Percentiles rank a stretch among this genome's conserved stretches.
Conservation (phyloP, 768 basidiomycete genomes). For the Lactarius tabidus region DNA sequence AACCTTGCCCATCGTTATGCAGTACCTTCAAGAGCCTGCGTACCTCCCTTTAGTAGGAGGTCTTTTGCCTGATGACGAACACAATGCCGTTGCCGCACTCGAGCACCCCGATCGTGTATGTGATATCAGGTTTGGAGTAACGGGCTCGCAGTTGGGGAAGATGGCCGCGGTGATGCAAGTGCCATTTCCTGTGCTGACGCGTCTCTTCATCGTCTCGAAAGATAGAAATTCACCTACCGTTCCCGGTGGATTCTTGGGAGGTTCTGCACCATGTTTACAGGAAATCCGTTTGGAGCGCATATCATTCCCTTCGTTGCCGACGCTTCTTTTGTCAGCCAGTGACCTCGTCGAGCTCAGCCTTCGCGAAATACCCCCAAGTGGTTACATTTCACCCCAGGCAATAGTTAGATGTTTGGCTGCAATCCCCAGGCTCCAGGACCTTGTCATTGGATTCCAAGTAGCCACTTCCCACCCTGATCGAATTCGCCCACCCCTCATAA, state of each 20-base stretch:
- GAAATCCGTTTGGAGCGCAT: background rate
- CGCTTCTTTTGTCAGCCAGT: background rate
- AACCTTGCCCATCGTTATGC: no score
- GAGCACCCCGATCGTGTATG: no score
- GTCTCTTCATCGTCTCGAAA: no score
- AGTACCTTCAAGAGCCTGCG: no score
- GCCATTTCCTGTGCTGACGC: no score
- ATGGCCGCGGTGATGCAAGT: no score
- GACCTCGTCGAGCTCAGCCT: background rate
- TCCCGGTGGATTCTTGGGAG: background rate
- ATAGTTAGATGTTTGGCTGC: background rate
- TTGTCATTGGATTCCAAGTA: background rate
- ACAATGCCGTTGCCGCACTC: no score
- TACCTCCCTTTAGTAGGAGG: no score
- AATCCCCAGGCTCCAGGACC: background rate
- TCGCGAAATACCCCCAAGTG: background rate
- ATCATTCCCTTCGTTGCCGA: background rate
- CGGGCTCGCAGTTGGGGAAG: no score
- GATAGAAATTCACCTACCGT: no score
- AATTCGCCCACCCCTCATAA: background rate
- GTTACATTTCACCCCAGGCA: background rate
- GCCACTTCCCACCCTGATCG: background rate
- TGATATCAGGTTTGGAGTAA: no score
- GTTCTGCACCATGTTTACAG: background rate
- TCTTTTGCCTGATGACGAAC: no score